phyloP scores from a whole-genome alignment of 768 basidiomycete genomes.

The Hypholoma fasciculare region DNA sequence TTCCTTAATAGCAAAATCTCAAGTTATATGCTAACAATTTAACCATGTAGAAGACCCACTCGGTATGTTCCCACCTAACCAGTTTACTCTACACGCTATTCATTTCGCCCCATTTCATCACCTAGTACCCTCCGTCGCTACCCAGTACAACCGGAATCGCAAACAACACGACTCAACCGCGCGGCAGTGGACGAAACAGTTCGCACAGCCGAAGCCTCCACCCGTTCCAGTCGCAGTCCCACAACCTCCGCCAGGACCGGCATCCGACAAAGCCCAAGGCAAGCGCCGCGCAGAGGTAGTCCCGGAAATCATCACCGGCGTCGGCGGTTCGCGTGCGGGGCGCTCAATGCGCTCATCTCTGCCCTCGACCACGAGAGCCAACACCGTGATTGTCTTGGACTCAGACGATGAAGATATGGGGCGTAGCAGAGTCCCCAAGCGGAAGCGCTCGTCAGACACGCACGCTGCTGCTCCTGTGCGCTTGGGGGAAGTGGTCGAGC shows the following conservation, averaged over 20 bases:
- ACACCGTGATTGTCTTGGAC: slow-evolving; percentile 30
- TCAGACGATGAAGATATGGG: slow-evolving; percentile 25
- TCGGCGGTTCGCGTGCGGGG: slow-evolving; percentile 12
- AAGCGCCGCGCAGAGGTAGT: slow-evolving; percentile 29
- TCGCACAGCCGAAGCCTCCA: slow-evolving; percentile 52
- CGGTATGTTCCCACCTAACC: slow-evolving; percentile 38
- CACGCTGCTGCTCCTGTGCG: neutral
- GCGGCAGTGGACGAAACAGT: slow-evolving; percentile 73
- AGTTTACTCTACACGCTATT: no score
- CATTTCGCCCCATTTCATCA: neutral
- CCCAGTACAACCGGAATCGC: slow-evolving; percentile 64
- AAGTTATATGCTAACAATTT: slow-evolving; percentile 4
- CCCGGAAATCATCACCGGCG: slow-evolving; percentile 15
- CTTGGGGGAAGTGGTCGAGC: slow-evolving; percentile 17
- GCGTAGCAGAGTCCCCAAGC: slow-evolving; percentile 12
- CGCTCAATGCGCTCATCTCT: slow-evolving; percentile 6
- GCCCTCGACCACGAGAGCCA: neutral
- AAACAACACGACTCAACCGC: slow-evolving; percentile 76
- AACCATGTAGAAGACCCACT: slow-evolving; percentile 61
- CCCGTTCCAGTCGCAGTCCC: slow-evolving; percentile 25
- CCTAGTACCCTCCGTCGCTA: slow-evolving; percentile 71
- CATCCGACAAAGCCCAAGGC: slow-evolving; percentile 31
- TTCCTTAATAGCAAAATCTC: neutral
- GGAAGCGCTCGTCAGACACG: slow-evolving; percentile 9
- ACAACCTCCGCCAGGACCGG: slow-evolving; percentile 16